Conservation (phyloP, 768 basidiomycete species). For the Tricholomella constricta region DNA sequence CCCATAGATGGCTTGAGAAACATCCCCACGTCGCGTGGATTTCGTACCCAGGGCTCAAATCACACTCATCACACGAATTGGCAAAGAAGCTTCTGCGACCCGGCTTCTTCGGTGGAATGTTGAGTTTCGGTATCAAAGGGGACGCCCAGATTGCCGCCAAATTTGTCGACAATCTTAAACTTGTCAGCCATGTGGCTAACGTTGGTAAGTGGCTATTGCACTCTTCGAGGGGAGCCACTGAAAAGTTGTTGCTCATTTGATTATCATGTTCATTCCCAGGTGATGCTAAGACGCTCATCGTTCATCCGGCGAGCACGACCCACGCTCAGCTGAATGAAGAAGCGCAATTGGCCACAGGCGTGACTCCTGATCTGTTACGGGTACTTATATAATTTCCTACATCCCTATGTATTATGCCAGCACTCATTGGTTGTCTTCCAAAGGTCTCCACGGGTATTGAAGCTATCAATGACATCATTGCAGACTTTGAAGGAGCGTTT, state of each 20-base stretch:
- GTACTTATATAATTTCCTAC: constrained; percentile 36
- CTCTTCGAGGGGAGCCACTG: not conserved
- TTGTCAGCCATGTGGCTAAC: constrained; percentile 75
- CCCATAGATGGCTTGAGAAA: constrained; percentile 52
- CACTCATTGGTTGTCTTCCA: not conserved
- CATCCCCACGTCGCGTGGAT: constrained; percentile 77
- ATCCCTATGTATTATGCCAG: not conserved
- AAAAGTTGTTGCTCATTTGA: not conserved
- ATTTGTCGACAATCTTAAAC: constrained; percentile 68
- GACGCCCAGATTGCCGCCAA: constrained; percentile 50
- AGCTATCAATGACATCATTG: constrained; percentile 38
- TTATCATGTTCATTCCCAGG: constrained; percentile 34
- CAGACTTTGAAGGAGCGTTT: constrained; percentile 39
- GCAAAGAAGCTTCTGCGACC: constrained; percentile 59
- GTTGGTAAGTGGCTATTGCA: constrained; percentile 46
- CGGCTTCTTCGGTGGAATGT: constrained; percentile 66
- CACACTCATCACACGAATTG: constrained; percentile 59
- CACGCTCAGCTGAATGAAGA: constrained; percentile 66
- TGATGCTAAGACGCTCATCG: constrained; percentile 79
- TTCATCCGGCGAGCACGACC: constrained; percentile 78
- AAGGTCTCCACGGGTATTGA: constrained; percentile 36
- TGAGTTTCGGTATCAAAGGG: constrained; percentile 78
- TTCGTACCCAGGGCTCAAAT: constrained; percentile 69
- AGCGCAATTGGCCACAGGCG: constrained; percentile 67
- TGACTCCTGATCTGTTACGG: constrained; percentile 75